phyloP scores from a whole-genome alignment of 306 rosid species.

The Quercus suber region DNA sequence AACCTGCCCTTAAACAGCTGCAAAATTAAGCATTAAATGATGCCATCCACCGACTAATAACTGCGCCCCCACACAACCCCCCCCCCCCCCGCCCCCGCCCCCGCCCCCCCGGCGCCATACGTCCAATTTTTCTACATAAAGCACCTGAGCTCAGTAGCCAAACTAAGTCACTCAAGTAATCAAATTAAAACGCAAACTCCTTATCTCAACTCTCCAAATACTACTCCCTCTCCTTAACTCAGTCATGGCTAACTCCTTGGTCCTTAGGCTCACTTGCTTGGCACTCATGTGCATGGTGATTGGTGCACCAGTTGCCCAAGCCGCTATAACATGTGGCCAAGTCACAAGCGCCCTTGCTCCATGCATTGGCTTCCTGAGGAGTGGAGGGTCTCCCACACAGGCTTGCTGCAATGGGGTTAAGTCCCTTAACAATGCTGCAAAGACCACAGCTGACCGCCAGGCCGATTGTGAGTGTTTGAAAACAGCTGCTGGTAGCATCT shows the following conservation, averaged over 20 bases:
- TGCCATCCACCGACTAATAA: too few relatives aligned
- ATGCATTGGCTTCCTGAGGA: too few relatives aligned
- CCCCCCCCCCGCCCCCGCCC: too few relatives aligned
- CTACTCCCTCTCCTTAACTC: neutral
- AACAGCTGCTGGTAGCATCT: neutral
- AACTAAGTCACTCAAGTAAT: neutral
- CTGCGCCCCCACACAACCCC: too few relatives aligned
- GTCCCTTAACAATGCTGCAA: neutral
- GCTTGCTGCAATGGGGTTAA: too few relatives aligned
- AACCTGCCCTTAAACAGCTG: too few relatives aligned
- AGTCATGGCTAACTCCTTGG: constrained; percentile 13
- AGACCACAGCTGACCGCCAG: neutral
- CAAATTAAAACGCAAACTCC: neutral
- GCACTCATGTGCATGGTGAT: constrained; percentile 13
- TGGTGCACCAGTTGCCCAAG: neutral
- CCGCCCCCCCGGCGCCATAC: too few relatives aligned
- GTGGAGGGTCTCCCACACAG: too few relatives aligned
- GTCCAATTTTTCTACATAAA: neutral
- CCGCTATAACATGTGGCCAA: constrained; percentile 18
- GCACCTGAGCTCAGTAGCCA: too few relatives aligned
- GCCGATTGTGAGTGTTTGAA: constrained; percentile 41
- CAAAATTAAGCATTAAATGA: too few relatives aligned
- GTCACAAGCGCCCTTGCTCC: too few relatives aligned
- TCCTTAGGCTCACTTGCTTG: constrained; percentile 4
- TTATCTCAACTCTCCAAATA: neutral